These are phyloP conservation scores for Penicillium turbatum DNA, from an alignment of 495 filamentous ascomycete genomes.

Conservation along the genomic window DNA sequence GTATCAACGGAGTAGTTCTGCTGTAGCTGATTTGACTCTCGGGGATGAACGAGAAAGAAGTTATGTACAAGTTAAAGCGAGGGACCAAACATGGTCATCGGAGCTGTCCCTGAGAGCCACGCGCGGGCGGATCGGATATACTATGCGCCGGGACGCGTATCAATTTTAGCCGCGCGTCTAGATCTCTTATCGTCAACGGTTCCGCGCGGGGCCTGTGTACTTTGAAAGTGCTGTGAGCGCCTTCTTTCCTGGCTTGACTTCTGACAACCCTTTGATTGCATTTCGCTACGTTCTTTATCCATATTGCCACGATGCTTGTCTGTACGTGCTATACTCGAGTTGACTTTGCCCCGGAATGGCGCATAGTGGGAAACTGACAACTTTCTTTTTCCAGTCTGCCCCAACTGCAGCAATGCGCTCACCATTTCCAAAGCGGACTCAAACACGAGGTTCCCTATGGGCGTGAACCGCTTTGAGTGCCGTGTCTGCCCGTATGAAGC, in stretches of 20 bases:
- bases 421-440: conserved; percentile 58
- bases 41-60: neutral
- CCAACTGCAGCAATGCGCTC: conserved; percentile 85
- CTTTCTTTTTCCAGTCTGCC: conserved; percentile 65
- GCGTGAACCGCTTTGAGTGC: conserved; percentile 80
- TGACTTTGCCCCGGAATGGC: neutral
- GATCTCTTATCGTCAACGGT: conserved; percentile 9
- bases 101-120: conserved; percentile 20
- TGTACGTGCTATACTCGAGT: conserved; percentile 29
- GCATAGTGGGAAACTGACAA: conserved; percentile 17
- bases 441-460: conserved; percentile 41
- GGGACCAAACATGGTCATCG: conserved; percentile 6
- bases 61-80: conserved; percentile 20
- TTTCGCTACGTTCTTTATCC: neutral
- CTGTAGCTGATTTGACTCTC: neutral
- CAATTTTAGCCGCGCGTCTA: conserved; percentile 29
- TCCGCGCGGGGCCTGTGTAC: neutral
- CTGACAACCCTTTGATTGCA: neutral
- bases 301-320: conserved; percentile 33
- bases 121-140: conserved; percentile 11
- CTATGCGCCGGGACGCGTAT: conserved; percentile 12
- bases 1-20: neutral
- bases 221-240: too few relatives aligned
- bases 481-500: conserved; percentile 89
- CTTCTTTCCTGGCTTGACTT: neutral